Evolutionary conservation across 2,329 filamentous ascomycete species (phyloP).

Genomic region (Didymella pinodella): DNA sequence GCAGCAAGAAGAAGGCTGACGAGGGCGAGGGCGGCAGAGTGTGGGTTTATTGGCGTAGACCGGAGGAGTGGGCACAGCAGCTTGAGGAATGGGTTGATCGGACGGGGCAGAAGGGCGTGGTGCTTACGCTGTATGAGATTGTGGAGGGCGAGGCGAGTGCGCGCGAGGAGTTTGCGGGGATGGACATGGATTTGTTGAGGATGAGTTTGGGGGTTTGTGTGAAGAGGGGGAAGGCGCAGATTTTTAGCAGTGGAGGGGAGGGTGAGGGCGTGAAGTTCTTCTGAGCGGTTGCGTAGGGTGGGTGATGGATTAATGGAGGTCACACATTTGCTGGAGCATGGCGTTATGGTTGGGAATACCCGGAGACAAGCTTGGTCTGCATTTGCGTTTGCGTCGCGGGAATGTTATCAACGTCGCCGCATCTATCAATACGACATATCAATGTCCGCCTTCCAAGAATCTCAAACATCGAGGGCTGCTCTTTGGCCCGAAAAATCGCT

Average conservation of each 20-base stretch:
- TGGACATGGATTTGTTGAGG: constrained; percentile 82
- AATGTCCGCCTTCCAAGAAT: constrained; percentile 3
- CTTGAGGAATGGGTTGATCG: constrained; percentile 83
- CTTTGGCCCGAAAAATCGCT: constrained; percentile 21
- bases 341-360: constrained; percentile 21
- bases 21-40: constrained; percentile 50
- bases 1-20: constrained; percentile 32
- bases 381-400: background rate
- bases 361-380: background rate
- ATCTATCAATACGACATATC: constrained; percentile 10
- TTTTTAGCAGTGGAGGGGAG: constrained; percentile 81
- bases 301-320: background rate
- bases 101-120: constrained; percentile 86
- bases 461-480: constrained; percentile 8
- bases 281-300: constrained; percentile 50
- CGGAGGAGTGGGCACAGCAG: constrained; percentile 86
- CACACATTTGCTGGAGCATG: constrained; percentile 9
- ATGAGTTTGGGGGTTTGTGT: constrained; percentile 82
- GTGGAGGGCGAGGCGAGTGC: constrained; percentile 82
- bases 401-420: background rate
- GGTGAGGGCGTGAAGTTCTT: constrained; percentile 89
- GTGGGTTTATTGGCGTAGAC: constrained; percentile 85
- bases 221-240: constrained; percentile 88
- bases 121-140: constrained; percentile 93
- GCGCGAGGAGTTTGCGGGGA: constrained; percentile 78